Evolutionary conservation across 345 rosid species (phyloP).

Genomic region (Populus nigra): DNA sequence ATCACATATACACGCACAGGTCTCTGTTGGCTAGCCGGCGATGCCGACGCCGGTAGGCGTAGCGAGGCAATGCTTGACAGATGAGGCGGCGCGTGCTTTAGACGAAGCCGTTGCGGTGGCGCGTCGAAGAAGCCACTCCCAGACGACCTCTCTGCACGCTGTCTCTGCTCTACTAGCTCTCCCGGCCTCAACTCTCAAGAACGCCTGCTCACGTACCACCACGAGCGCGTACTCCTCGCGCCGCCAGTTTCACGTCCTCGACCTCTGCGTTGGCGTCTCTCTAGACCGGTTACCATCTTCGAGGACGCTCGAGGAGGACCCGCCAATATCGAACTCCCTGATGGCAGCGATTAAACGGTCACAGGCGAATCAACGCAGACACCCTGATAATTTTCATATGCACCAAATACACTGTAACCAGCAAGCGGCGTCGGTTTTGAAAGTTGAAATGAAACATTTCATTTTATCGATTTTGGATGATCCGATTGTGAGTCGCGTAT

Average conservation of each 20-base stretch:
- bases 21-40: conserved; percentile 25
- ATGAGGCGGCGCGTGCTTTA: conserved; percentile 59
- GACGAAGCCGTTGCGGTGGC: conserved; percentile 70
- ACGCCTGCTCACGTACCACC: conserved; percentile 57
- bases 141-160: conserved; percentile 70
- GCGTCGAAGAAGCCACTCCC: conserved; percentile 58
- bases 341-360: conserved; percentile 98
- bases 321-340: conserved; percentile 77
- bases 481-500: conserved; percentile 64
- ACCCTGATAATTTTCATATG: conserved; percentile 76
- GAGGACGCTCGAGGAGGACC: conserved; percentile 36
- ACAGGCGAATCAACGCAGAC: conserved; percentile 84
- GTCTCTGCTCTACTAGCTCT: conserved; percentile 55
- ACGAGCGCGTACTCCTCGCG: conserved; percentile 41
- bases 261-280: conserved; percentile 59
- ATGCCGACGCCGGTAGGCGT: conserved; percentile 65
- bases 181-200: conserved; percentile 56
- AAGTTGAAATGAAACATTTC: conserved; percentile 59
- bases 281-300: conserved; percentile 56
- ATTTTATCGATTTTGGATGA: conserved; percentile 65
- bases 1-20: neutral
- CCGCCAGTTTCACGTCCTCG: conserved; percentile 61
- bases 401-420: conserved; percentile 34
- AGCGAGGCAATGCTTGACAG: conserved; percentile 65
- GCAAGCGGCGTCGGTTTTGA: conserved; percentile 45